phyloP scores from a whole-genome alignment of 352 stramenopile species.

The Phytopythium kandeliae region DNA sequence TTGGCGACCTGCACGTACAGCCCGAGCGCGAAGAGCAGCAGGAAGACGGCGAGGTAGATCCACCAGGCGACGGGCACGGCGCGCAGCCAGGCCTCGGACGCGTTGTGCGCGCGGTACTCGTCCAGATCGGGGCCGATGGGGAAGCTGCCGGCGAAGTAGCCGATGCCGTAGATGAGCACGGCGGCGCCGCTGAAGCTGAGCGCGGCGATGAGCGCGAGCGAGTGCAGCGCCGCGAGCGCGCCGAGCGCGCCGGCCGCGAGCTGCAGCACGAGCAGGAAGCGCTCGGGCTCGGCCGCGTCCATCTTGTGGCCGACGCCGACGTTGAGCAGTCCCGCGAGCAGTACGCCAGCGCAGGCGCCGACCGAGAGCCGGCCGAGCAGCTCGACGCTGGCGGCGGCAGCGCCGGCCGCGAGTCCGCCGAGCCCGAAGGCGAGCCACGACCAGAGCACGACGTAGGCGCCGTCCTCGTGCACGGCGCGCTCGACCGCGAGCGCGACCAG shows the following conservation, averaged over 20 bases:
- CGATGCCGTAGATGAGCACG: slow-evolving; percentile 45
- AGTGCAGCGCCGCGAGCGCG: slow-evolving; percentile 20
- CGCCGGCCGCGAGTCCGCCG: slow-evolving; percentile 19
- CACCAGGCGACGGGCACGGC: slow-evolving; percentile 53
- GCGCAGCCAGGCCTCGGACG: slow-evolving; percentile 24
- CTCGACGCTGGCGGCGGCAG: slow-evolving; percentile 22
- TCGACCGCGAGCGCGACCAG: slow-evolving; percentile 20
- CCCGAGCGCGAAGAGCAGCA: slow-evolving; percentile 41
- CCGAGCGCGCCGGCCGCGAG: slow-evolving; percentile 11
- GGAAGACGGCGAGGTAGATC: slow-evolving; percentile 45
- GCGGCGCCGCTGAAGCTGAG: slow-evolving; percentile 57
- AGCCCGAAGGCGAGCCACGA: slow-evolving; percentile 38
- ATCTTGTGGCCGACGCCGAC: slow-evolving; percentile 27
- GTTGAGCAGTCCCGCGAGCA: slow-evolving; percentile 27
- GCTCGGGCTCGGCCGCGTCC: slow-evolving; percentile 17
- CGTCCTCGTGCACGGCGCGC: slow-evolving; percentile 16
- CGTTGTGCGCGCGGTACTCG: slow-evolving; percentile 22
- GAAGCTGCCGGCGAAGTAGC: slow-evolving; percentile 67
- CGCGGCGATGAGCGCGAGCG: slow-evolving; percentile 31
- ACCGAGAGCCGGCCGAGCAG: slow-evolving; percentile 21
- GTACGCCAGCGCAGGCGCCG: slow-evolving; percentile 23
- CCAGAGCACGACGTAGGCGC: slow-evolving; percentile 21
- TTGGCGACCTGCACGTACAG: slow-evolving; percentile 29
- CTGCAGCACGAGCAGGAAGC: slow-evolving; percentile 19
- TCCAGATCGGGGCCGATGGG: slow-evolving; percentile 45